Percentiles rank a stretch among this genome's conserved stretches.
Conservation (phyloP, 2,329 filamentous ascomycete species). For the Epichloe sp. region DNA sequence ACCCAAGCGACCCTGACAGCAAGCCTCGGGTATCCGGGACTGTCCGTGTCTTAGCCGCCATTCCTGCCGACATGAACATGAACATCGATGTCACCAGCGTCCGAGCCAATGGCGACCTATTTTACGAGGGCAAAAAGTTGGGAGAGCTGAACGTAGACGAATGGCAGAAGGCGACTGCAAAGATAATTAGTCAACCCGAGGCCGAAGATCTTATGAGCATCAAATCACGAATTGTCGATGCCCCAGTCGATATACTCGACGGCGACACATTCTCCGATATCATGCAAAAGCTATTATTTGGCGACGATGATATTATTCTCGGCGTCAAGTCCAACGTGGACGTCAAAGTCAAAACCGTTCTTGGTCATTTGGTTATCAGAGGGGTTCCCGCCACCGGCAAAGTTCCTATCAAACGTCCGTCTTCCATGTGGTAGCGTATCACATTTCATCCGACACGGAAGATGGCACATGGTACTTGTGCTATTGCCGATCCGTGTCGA, state of each 20-base stretch:
- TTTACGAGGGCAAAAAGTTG: constrained; percentile 64
- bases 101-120: constrained; percentile 66
- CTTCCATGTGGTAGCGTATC: constrained; percentile 20
- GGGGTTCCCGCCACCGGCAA: constrained; percentile 75
- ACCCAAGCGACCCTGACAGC: constrained; percentile 58
- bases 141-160: constrained; percentile 65
- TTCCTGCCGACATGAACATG: constrained; percentile 82
- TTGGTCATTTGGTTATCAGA: constrained; percentile 71
- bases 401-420: constrained; percentile 90
- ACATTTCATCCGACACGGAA: constrained; percentile 9
- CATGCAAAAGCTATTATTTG: constrained; percentile 69
- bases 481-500: constrained; percentile 5
- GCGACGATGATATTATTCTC: constrained; percentile 53
- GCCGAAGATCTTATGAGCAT: constrained; percentile 56
- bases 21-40: constrained; percentile 73
- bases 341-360: constrained; percentile 65
- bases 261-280: constrained; percentile 66
- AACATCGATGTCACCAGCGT: constrained; percentile 66
- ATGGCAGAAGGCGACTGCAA: constrained; percentile 79
- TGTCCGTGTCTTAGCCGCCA: constrained; percentile 61
- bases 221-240: constrained; percentile 61
- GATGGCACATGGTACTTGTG: constrained; percentile 14
- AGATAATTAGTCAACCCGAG: constrained; percentile 42
- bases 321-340: constrained; percentile 70
- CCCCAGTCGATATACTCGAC: constrained; percentile 72